Conservation (phyloP, 306 rosid species). For the Prunus persica region DNA sequence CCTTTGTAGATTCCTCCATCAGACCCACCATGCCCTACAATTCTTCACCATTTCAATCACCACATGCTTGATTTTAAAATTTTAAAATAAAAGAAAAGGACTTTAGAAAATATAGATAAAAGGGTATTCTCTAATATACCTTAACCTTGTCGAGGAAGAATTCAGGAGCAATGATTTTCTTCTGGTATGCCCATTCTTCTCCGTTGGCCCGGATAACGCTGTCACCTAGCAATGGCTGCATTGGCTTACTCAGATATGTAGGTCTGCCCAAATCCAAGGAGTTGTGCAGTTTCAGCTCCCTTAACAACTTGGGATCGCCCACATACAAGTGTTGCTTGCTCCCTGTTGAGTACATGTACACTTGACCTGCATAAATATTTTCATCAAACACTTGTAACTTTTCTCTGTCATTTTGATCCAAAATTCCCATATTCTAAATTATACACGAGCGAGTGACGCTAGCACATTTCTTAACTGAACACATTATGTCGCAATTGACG, state of each 20-base stretch:
- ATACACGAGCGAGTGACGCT: too few relatives aligned
- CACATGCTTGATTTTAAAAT: background rate
- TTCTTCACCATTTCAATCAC: background rate
- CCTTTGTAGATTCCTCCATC: slow-evolving; percentile 10
- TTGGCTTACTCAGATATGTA: slow-evolving; percentile 10
- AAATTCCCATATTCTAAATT: background rate
- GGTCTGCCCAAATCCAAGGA: slow-evolving; percentile 12
- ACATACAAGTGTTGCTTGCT: slow-evolving; percentile 10
- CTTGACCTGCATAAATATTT: background rate
- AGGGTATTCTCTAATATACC: background rate
- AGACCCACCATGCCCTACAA: background rate
- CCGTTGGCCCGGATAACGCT: slow-evolving; percentile 12
- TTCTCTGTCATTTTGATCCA: background rate
- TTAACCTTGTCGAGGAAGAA: slow-evolving; percentile 11
- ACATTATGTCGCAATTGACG: too few relatives aligned
- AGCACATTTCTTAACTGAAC: too few relatives aligned
- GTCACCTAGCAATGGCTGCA: slow-evolving; percentile 3
- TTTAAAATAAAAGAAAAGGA: too few relatives aligned
- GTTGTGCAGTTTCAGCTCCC: slow-evolving; percentile 17
- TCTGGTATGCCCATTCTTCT: slow-evolving; percentile 5
- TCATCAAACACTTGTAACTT: background rate
- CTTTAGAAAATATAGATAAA: background rate
- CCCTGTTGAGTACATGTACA: slow-evolving; percentile 7
- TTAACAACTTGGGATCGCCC: slow-evolving; percentile 9
- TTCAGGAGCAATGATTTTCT: slow-evolving; percentile 13